Evolutionary conservation across 768 basidiomycete genomes (phyloP), one percentile per base, ranked within the genome.

Genomic region (Macrolepiota albuminosa): DNA sequence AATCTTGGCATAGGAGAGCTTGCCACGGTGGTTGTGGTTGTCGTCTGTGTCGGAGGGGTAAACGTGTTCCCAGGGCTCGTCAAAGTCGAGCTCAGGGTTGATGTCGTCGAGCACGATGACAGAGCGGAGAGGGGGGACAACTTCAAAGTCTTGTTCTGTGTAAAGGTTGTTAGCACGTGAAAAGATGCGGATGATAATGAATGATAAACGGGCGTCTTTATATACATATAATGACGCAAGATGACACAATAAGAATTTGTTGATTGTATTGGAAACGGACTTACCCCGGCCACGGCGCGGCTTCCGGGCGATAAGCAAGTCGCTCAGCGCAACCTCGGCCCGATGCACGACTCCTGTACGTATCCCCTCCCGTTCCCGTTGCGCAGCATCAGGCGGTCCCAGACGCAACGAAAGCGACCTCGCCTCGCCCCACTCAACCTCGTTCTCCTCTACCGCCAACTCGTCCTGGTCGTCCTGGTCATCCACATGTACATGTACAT

Each of bases 61-160:
- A 47, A 86, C 69, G 66, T 82, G 79, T 65, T 85, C 84, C 85
- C 85, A 86, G 39, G 82, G 78, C 63, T 87, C 84, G 59, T 84
- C 83, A 21, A 76, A 57, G 21, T 72, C 70, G 57, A 78, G 68
- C 59, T 82, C 81, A 34, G 70, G 72, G 7, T 69, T 63, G 18
- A 26, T 61, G 61, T 87, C 85, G 64, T 86, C 84, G 43, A 87
- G 72, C 33, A 76, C 82, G 60, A 87, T 84, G 49, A 87, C 84
- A 37, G 80, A 76, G 34, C 77, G 81, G 46, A 82, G 68, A 37
- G 73, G 75, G 4, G 84, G 83, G 11, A 87, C 71, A 29, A 85
- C 67, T 71, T 86, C 84, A 63, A 84, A 87, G 57, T 84, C 84
- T 40, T 75, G 76, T 31, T 76, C 83, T 78, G 63, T 26, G 21